phyloP scores from a whole-genome alignment of 2,329 filamentous ascomycete species.

The Cercospora brassicicola region DNA sequence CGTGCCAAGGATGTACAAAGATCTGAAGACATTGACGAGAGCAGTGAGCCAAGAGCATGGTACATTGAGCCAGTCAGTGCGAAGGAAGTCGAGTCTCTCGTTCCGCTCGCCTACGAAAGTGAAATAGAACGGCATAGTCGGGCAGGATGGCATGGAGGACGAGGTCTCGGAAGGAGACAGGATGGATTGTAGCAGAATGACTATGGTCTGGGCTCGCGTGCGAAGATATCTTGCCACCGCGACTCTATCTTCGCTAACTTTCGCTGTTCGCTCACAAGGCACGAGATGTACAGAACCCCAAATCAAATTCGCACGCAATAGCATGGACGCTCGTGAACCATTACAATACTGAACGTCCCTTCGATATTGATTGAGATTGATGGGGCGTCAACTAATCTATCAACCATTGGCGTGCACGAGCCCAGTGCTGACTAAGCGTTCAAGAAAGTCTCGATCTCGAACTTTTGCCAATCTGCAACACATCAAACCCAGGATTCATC shows the following conservation, averaged over 20 bases:
- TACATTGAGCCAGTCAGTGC: constrained; percentile 32
- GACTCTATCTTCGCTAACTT: neutral
- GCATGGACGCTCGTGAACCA: neutral
- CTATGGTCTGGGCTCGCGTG: neutral
- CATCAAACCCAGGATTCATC: neutral
- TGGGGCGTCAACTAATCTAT: neutral
- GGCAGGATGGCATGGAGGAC: neutral
- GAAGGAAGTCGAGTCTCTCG: constrained; percentile 28
- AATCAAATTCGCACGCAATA: too few relatives aligned
- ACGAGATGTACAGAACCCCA: too few relatives aligned
- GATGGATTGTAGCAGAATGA: neutral
- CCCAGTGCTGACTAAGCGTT: neutral
- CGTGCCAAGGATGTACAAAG: constrained; percentile 18
- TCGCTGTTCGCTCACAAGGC: neutral
- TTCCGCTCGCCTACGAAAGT: constrained; percentile 33
- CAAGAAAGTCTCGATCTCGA: constrained; percentile 4
- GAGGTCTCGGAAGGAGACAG: neutral
- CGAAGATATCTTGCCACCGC: neutral
- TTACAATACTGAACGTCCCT: neutral
- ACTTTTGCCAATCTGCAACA: neutral
- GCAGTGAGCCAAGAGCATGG: constrained; percentile 32
- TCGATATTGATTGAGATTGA: neutral
- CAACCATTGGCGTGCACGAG: neutral
- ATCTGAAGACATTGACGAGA: constrained; percentile 31
- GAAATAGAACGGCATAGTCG: neutral